phyloP scores from a whole-genome alignment of 495 filamentous ascomycete species.

The Lasiosphaeria hispida region DNA sequence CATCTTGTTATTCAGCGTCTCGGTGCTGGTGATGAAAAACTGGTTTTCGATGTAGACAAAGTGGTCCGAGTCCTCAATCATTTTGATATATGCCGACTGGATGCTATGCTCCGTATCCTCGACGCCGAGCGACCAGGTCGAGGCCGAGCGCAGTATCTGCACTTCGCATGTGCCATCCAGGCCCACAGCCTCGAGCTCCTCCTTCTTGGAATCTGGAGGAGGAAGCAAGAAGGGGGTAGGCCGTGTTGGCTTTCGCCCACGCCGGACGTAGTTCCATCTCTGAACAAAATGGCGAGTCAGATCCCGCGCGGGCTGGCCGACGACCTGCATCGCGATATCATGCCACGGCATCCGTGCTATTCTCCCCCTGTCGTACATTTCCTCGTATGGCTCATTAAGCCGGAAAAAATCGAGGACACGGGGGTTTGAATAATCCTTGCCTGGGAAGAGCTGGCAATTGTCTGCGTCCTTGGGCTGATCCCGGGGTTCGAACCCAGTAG shows the following conservation, averaged over 20 bases:
- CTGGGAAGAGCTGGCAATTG: constrained; percentile 93
- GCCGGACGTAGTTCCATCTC: constrained; percentile 95
- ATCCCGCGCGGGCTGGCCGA: constrained; percentile 92
- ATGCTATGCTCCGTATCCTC: constrained; percentile 89
- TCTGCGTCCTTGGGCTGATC: constrained; percentile 80
- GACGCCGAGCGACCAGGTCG: constrained; percentile 88
- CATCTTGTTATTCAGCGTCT: constrained; percentile 81
- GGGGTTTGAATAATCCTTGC: constrained; percentile 98
- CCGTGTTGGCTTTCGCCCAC: constrained; percentile 87
- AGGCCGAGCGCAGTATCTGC: constrained; percentile 88
- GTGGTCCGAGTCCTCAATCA: constrained; percentile 92
- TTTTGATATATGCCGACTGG: constrained; percentile 89
- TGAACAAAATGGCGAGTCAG: constrained; percentile 98
- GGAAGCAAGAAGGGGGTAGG: constrained; percentile 92
- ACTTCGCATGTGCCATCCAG: constrained; percentile 93
- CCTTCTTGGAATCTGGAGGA: constrained; percentile 82
- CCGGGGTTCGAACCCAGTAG: constrained; percentile 82
- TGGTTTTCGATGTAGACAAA: constrained; percentile 99
- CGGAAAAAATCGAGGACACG: constrained; percentile 92
- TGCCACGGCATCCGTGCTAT: constrained; percentile 98
- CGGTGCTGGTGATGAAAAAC: constrained; percentile 94
- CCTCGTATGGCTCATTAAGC: constrained; percentile 91
- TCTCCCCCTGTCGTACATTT: constrained; percentile 94
- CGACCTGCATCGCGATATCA: constrained; percentile 97
- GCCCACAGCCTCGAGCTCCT: constrained; percentile 82